phyloP scores from a whole-genome alignment of 306 rosid genomes.

The Vigna nakashimae region DNA sequence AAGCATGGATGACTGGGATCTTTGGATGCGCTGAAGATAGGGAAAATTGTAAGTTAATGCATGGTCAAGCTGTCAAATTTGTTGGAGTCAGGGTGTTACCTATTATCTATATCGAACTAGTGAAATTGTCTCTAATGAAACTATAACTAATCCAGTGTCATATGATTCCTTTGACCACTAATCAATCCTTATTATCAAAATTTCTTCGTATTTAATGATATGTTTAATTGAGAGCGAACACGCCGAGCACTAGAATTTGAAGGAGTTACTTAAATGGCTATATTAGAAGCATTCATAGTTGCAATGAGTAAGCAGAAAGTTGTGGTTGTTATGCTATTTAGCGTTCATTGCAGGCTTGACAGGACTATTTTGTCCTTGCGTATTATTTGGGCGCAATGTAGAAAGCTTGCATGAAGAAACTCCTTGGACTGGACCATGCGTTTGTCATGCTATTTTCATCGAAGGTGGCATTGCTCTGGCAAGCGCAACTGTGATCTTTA shows the following conservation, averaged over 20 bases:
- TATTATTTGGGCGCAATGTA: constrained; percentile 70
- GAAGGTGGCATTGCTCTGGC: constrained; percentile 76
- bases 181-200: constrained; percentile 27
- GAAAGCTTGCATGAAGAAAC: constrained; percentile 64
- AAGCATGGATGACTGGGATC: constrained; percentile 78
- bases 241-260: background rate
- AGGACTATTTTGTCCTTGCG: constrained; percentile 80
- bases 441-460: constrained; percentile 71
- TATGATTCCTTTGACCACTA: constrained; percentile 29
- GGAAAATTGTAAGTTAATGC: constrained; percentile 62
- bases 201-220: background rate
- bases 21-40: constrained; percentile 68
- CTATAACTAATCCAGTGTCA: background rate
- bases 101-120: constrained; percentile 9
- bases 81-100: constrained; percentile 3
- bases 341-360: constrained; percentile 61
- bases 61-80: constrained; percentile 11
- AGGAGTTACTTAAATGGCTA: constrained; percentile 15
- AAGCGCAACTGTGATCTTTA: constrained; percentile 54
- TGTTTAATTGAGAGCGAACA: constrained; percentile 20
- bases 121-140: background rate
- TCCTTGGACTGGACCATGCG: constrained; percentile 69
- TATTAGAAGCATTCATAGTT: constrained; percentile 12
- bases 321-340: constrained; percentile 17
- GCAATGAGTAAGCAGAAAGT: constrained; percentile 27